phyloP scores from a whole-genome alignment of 2,329 filamentous ascomycete species.

The Xylaria sp. region DNA sequence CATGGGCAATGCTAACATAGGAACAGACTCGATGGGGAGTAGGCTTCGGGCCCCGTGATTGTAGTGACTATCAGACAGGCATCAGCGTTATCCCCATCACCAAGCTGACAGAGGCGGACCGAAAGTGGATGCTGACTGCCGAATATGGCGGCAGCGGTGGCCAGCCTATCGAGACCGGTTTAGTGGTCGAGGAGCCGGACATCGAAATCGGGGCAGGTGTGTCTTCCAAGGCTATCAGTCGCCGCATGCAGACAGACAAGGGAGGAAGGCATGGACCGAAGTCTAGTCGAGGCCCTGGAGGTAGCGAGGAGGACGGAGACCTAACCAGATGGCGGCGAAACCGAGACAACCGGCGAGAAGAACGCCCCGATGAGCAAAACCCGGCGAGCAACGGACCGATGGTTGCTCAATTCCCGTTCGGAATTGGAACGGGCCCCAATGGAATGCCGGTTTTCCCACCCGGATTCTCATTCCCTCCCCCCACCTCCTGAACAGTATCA shows the following conservation, averaged over 20 bases:
- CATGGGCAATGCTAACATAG: constrained; percentile 22
- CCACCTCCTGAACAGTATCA: constrained; percentile 30
- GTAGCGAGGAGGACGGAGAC: constrained; percentile 34
- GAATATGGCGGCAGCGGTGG: constrained; percentile 93
- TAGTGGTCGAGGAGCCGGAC: constrained; percentile 95
- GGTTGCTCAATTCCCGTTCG: constrained; percentile 45
- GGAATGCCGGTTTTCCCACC: constrained; percentile 55
- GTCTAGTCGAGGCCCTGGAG: constrained; percentile 52
- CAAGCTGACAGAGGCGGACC: constrained; percentile 91
- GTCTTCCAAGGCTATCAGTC: constrained; percentile 83
- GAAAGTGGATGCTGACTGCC: constrained; percentile 95
- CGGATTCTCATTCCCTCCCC: constrained; percentile 46
- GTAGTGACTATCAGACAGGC: constrained; percentile 91
- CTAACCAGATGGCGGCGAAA: constrained; percentile 35
- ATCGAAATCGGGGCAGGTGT: constrained; percentile 98
- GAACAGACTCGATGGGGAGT: constrained; percentile 91
- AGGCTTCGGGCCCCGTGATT: constrained; percentile 94
- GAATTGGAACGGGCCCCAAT: constrained; percentile 48
- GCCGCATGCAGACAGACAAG: constrained; percentile 70
- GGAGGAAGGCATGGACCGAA: constrained; percentile 67
- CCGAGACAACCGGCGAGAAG: constrained; percentile 33
- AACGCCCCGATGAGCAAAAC: constrained; percentile 31
- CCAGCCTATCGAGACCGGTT: constrained; percentile 73
- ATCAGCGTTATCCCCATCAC: constrained; percentile 92
- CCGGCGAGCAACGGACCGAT: constrained; percentile 33